Base-by-base conservation (phyloP, 257 asterid species). In the Petunia axillaris region DNA sequence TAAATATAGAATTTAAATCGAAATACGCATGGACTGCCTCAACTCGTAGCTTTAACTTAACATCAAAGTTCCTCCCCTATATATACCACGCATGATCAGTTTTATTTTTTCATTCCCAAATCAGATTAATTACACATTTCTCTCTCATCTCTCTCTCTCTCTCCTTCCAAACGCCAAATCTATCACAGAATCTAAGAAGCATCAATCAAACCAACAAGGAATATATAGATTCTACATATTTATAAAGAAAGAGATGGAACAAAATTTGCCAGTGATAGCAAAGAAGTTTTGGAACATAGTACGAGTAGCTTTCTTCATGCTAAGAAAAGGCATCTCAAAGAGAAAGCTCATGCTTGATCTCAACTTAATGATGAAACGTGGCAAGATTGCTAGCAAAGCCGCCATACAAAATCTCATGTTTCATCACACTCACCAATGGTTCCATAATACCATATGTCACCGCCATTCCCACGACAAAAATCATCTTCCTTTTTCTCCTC, bases 291-390 rank as follows among this genome's bases (percentile, higher is more conserved):
- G 84, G 84, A 77, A 64, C 40, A 36, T 81, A 4, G 59, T 84
- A 1, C 70, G 80, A 8, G 80, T 66, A 0, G 79, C 81, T 5
- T 16, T 81, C 6, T 81, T 57, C 81, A 68, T 84, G 84, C 8
- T 84, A 35, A 63, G 59, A 37, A 78, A 84, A 77, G 84, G 87
- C 11, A 67, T 84, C 50, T 81, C 84, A 4, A 84, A 84, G 81
- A 50, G 77, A 13, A 84, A 84, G 50, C 37, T 84, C 48, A 62
- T 84, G 79, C 77, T 75, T 2, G 84, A 84, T 53, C 81, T 84
- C 39, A 84, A 84, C 64, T 44, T 81, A 79, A 68, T 77, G 50
- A 38, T 84, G 77, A 81, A 84, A 41, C 85, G 87, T 58, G 77
- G 85, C 66, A 84, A 84, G 36, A 43, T 77, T 11, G 64, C 76